phyloP scores from a whole-genome alignment of 2,329 filamentous ascomycete species.

The Geoglossum cookeanum region DNA sequence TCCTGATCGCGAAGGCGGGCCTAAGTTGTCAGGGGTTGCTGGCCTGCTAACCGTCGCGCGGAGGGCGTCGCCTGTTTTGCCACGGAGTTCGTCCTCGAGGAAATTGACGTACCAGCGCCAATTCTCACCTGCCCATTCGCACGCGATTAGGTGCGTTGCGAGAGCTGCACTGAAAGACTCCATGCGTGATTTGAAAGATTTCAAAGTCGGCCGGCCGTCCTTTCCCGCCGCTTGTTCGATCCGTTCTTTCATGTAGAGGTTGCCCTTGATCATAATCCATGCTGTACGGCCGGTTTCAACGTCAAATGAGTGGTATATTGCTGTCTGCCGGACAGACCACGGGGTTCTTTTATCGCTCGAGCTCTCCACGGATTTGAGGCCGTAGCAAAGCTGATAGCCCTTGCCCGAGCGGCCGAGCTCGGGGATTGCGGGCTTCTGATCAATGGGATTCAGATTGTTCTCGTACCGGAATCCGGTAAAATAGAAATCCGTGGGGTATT shows the following conservation, averaged over 20 bases:
- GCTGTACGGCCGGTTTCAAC: conserved; percentile 14
- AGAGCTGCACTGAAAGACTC: conserved; percentile 13
- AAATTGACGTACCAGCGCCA: conserved; percentile 25
- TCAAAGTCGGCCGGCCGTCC: not conserved
- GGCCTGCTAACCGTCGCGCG: too few relatives aligned
- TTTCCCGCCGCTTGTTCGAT: conserved; percentile 8
- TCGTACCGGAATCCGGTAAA: conserved; percentile 20
- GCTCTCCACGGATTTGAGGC: conserved; percentile 19
- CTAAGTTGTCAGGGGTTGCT: too few relatives aligned
- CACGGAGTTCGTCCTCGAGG: too few relatives aligned
- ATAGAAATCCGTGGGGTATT: conserved; percentile 17
- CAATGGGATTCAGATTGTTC: conserved; percentile 7
- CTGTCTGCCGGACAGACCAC: conserved; percentile 22
- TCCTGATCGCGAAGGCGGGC: too few relatives aligned
- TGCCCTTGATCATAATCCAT: conserved; percentile 23
- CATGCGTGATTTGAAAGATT: conserved; percentile 4
- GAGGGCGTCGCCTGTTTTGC: too few relatives aligned
- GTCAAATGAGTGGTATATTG: conserved; percentile 23
- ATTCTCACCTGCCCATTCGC: conserved; percentile 21
- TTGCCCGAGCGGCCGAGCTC: conserved; percentile 20
- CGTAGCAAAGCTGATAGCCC: conserved; percentile 22
- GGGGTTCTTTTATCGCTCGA: conserved; percentile 8
- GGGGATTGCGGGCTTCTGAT: conserved; percentile 10
- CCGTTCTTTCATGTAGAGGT: conserved; percentile 16
- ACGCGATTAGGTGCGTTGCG: conserved; percentile 18